These are phyloP conservation scores for Neocucurbitaria cava DNA, from an alignment of 2,329 filamentous ascomycete genomes.

Conservation along the genomic window DNA sequence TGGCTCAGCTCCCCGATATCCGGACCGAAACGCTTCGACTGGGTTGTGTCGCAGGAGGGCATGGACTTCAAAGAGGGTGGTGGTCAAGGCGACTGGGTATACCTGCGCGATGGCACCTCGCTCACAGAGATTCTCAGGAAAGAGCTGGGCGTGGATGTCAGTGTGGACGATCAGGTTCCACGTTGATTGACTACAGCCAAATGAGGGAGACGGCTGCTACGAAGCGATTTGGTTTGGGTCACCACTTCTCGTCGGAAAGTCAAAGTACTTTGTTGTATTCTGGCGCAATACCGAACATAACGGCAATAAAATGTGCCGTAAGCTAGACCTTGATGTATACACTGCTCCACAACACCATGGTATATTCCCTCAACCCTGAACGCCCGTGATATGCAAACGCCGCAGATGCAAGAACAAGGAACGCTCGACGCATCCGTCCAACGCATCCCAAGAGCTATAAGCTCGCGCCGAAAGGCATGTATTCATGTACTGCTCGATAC, in stretches of 20 bases:
- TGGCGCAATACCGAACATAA: background rate
- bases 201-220: background rate
- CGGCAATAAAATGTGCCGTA: background rate
- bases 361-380: slow-evolving; percentile 10
- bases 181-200: slow-evolving; percentile 15
- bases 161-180: slow-evolving; percentile 41
- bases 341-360: background rate
- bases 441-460: no score
- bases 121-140: slow-evolving; percentile 74
- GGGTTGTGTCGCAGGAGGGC: slow-evolving; percentile 75
- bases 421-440: background rate
- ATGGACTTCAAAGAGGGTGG: slow-evolving; percentile 82
- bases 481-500: no score
- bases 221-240: background rate
- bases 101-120: slow-evolving; percentile 80
- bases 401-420: slow-evolving; percentile 1
- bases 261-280: background rate
- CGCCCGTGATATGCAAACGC: slow-evolving; percentile 27
- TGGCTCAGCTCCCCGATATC: slow-evolving; percentile 93
- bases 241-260: no score
- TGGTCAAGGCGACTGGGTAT: slow-evolving; percentile 80
- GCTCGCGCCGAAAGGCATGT: no score
- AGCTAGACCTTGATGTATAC: background rate
- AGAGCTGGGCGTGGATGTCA: slow-evolving; percentile 73
- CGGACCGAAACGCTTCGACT: slow-evolving; percentile 94